These are phyloP conservation scores for Colletotrichum tamarilloi DNA, from an alignment of 2,329 filamentous ascomycete species.

Conservation along the genomic window DNA sequence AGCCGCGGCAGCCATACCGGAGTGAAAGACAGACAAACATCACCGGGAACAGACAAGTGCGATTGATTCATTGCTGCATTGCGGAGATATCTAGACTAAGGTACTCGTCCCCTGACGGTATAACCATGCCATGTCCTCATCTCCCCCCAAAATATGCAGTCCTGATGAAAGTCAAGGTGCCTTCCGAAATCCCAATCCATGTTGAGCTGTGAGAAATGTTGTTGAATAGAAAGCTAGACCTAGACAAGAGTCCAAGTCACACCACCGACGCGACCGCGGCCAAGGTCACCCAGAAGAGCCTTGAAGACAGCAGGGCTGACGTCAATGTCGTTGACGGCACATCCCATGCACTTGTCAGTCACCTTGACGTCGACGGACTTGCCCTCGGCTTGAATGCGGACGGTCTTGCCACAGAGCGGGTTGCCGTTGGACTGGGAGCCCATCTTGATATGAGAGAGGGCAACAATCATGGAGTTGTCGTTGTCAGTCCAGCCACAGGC, in stretches of 20 bases:
- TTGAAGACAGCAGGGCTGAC: slow-evolving; percentile 27
- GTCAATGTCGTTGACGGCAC: slow-evolving; percentile 12
- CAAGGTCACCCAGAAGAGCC: slow-evolving; percentile 12
- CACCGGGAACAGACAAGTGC: background rate
- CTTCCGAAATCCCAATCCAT: background rate
- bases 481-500: slow-evolving; percentile 23
- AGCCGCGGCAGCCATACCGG: background rate
- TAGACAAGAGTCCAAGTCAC: slow-evolving; percentile 14
- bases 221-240: background rate
- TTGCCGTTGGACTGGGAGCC: slow-evolving; percentile 30
- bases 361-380: slow-evolving; percentile 9
- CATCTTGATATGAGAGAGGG: slow-evolving; percentile 34
- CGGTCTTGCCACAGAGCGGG: slow-evolving; percentile 15
- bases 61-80: background rate
- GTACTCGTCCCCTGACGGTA: background rate
- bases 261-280: slow-evolving; percentile 2
- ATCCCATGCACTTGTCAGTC: slow-evolving; percentile 34
- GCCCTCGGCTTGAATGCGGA: slow-evolving; percentile 9
- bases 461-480: slow-evolving; percentile 17
- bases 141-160: background rate
- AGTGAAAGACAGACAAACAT: background rate
- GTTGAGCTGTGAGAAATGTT: background rate
- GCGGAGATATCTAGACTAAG: background rate
- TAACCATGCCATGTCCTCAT: background rate
- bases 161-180: background rate